Percentiles rank a stretch among this genome's conserved stretches.
phyloP scores from a whole-genome alignment of 2,329 filamentous ascomycete species.

The Tolypocladium amazonense region DNA sequence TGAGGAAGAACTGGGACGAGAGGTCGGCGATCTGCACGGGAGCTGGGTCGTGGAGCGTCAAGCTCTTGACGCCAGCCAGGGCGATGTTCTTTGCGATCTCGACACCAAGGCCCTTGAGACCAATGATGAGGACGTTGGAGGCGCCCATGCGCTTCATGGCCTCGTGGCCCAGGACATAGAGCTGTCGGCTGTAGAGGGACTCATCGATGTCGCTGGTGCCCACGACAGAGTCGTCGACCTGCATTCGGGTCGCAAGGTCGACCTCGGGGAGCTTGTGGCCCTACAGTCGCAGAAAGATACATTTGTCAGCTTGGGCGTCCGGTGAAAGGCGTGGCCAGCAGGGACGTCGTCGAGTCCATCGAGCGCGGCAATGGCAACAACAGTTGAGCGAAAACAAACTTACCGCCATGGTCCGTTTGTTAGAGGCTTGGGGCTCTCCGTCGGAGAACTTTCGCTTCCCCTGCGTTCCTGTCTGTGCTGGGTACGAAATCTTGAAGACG shows the following conservation, averaged over 20 bases:
- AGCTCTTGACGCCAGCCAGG: conserved; percentile 92
- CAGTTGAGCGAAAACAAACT: conserved; percentile 18
- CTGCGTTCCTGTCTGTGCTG: conserved; percentile 36
- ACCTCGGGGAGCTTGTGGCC: conserved; percentile 44
- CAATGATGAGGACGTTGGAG: conserved; percentile 86
- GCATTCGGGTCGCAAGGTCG: conserved; percentile 54
- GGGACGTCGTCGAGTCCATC: background rate
- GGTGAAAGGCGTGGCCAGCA: background rate
- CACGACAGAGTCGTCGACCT: conserved; percentile 50
- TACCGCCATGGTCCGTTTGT: conserved; percentile 53
- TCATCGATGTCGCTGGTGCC: conserved; percentile 56
- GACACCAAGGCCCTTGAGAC: conserved; percentile 86
- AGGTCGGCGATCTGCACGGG: conserved; percentile 79
- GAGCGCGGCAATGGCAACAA: background rate
- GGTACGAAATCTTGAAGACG: conserved; percentile 23
- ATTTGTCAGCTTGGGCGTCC: conserved; percentile 4
- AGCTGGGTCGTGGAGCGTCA: conserved; percentile 84
- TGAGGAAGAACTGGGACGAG: conserved; percentile 96
- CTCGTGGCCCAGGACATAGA: conserved; percentile 61
- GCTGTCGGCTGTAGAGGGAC: conserved; percentile 63
- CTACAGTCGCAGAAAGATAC: conserved; percentile 17
- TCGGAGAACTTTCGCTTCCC: conserved; percentile 58
- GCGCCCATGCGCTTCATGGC: conserved; percentile 99
- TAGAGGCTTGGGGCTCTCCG: conserved; percentile 45
- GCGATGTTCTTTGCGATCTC: conserved; percentile 99